Conservation (phyloP, 371 early-diverging fungal genomes). For the Synchytrium microbalum region DNA sequence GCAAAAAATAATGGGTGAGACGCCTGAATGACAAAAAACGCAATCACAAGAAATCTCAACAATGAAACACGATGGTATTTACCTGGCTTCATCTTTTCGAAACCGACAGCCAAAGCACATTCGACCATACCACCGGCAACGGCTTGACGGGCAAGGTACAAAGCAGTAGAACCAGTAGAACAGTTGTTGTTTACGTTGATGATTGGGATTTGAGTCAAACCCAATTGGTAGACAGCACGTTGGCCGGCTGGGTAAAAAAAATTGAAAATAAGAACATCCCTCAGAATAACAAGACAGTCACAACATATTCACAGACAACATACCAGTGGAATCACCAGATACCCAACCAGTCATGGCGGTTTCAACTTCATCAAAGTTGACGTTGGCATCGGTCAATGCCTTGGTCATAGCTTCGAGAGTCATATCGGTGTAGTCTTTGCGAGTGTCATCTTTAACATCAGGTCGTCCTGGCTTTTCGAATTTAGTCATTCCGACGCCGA, state of each 20-base stretch:
- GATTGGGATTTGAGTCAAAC: conserved; percentile 24
- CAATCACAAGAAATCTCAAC: not conserved
- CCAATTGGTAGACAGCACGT: conserved; percentile 40
- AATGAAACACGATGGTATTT: conserved; percentile 31
- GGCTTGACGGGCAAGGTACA: conserved; percentile 59
- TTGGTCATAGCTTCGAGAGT: conserved; percentile 66
- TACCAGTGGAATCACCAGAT: conserved; percentile 9
- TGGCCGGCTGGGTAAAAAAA: conserved; percentile 64
- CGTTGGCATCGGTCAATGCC: conserved; percentile 57
- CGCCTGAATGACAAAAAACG: not conserved
- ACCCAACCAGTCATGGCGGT: conserved; percentile 25
- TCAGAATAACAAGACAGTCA: not conserved
- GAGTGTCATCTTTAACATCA: no score
- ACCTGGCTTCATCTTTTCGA: conserved; percentile 69
- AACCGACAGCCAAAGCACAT: conserved; percentile 69
- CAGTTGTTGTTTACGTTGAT: conserved; percentile 77
- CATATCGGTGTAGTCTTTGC: conserved; percentile 49
- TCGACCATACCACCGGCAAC: conserved; percentile 57
- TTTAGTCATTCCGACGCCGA: conserved; percentile 32
- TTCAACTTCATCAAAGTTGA: conserved; percentile 59
- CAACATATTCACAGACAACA: not conserved
- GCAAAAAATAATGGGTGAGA: no score
- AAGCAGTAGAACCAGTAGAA: conserved; percentile 67
- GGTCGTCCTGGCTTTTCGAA: conserved; percentile 29
- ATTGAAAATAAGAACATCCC: conserved; percentile 52